Evolutionary conservation across 208 protist species (phyloP), one percentile per base, ranked within the genome.

Genomic region (Leishmania turanica): DNA sequence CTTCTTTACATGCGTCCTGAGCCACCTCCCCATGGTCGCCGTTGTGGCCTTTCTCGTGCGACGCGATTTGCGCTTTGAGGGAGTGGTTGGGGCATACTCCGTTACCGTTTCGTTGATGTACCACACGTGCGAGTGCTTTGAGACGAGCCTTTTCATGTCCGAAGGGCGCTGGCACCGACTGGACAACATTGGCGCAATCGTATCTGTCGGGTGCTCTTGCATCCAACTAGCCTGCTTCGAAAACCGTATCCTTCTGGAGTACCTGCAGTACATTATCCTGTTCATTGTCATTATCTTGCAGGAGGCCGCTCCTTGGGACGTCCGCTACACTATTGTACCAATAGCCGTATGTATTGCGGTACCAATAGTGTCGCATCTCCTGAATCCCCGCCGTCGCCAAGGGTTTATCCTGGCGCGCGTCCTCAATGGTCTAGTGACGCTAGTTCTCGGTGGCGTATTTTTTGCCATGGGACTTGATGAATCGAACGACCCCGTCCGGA

Each of bases 111-210:
- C 90, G 15, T 81, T 97, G 54, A 92, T 97, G 86, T 95, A 95
- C 77, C 94, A 96, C 81, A 85, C 79, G 3, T 91, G 88, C 54
- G 83, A 96, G 76, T 86, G 84, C 64, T 90, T 97, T 56, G 24
- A 88, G 37, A 56, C 47, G 47, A 65, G 27, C 19, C 80, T 96
- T 37, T 90, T 94, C 34, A 68, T 96, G 24, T 81, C 88, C 0
- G 89, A 95, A 77, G 56, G 84, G 80, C 81, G 87, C 51, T 94
- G 92, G 92, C 94, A 97, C 73, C 86, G 86, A 0, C 82, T 96
- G 0, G 92, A 97, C 78, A 97, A 97, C 78, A 88, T 96, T 72
- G 84, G 82, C n/a, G 90, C 86, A 24, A 87, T 96, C 58, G 78
- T 84, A 6, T 81, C 65, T 1, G 54, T 95, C 0, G 89, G 90